A percentile compares a stretch with the other conserved stretches of the same genome.
phyloP scores from a whole-genome alignment of 2,329 filamentous ascomycete genomes.

The Mycocentrospora acerina region DNA sequence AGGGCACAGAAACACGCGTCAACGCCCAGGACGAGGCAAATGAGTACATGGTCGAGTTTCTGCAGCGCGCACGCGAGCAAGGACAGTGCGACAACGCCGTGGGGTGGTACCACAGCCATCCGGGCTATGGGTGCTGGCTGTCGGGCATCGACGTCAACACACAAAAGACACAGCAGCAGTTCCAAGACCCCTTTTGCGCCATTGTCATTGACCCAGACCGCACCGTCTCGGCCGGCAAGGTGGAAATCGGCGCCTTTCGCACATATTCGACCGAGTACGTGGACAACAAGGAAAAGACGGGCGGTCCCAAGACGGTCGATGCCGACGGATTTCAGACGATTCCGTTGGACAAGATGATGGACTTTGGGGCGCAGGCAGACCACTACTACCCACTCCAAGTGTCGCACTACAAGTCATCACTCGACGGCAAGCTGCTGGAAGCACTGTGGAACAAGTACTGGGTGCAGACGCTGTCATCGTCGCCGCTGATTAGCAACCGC shows the following conservation, averaged over 20 bases:
- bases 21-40: constrained; percentile 96
- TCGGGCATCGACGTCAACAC: constrained; percentile 94
- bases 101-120: constrained; percentile 98
- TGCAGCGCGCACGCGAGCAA: constrained; percentile 72
- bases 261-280: constrained; percentile 77
- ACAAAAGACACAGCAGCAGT: constrained; percentile 80
- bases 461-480: constrained; percentile 93
- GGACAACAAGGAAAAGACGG: constrained; percentile 45
- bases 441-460: constrained; percentile 98
- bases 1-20: constrained; percentile 97
- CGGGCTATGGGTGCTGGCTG: constrained; percentile 97
- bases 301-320: constrained; percentile 20
- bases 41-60: constrained; percentile 92
- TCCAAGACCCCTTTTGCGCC: constrained; percentile 87
- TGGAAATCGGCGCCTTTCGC: constrained; percentile 95
- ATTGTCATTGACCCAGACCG: constrained; percentile 96
- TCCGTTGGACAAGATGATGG: constrained; percentile 88
- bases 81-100: constrained; percentile 87
- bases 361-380: constrained; percentile 90
- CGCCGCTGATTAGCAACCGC: constrained; percentile 84
- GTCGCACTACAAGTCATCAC: constrained; percentile 89
- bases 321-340: constrained; percentile 74
- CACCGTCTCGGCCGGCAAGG: constrained; percentile 90
- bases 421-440: constrained; percentile 84
- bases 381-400: constrained; percentile 91